Conservation (phyloP, 164 flowering plant genomes). For the Piper betle region DNA sequence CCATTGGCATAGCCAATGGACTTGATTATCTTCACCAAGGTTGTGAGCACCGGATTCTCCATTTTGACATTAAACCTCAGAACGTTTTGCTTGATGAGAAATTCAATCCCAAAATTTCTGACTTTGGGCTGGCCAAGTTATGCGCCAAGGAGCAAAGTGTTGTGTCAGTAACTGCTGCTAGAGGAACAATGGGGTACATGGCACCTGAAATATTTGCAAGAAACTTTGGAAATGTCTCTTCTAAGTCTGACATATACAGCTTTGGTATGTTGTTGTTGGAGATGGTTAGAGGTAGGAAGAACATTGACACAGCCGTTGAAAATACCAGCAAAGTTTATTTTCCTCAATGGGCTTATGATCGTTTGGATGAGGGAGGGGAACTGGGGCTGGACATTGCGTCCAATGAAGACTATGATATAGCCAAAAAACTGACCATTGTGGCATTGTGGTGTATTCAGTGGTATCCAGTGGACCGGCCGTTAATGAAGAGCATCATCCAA, state of each 20-base stretch:
- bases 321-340: not conserved
- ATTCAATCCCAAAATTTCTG: slow-evolving; percentile 6
- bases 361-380: slow-evolving; percentile 3
- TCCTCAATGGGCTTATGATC: not conserved
- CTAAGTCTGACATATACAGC: slow-evolving; percentile 18
- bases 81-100: slow-evolving; percentile 10
- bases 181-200: slow-evolving; percentile 14
- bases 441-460: slow-evolving; percentile 21
- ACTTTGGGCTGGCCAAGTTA: slow-evolving; percentile 20
- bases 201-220: slow-evolving; percentile 3
- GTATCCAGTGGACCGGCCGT: slow-evolving; percentile 7
- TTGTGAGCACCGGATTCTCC: slow-evolving; percentile 17
- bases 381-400: not conserved
- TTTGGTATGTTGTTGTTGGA: slow-evolving; percentile 19
- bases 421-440: slow-evolving; percentile 9
- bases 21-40: slow-evolving; percentile 22
- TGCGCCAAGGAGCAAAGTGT: slow-evolving; percentile 7
- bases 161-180: slow-evolving; percentile 3
- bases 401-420: not conserved
- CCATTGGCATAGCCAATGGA: slow-evolving; percentile 15
- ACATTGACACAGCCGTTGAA: not conserved
- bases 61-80: slow-evolving; percentile 19
- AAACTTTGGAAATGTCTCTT: slow-evolving; percentile 2
- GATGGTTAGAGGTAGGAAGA: slow-evolving; percentile 4
- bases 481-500: slow-evolving; percentile 11